Evolutionary conservation across 2,329 filamentous ascomycete genomes (phyloP).

Genomic region (Knoxdaviesia capensis): DNA sequence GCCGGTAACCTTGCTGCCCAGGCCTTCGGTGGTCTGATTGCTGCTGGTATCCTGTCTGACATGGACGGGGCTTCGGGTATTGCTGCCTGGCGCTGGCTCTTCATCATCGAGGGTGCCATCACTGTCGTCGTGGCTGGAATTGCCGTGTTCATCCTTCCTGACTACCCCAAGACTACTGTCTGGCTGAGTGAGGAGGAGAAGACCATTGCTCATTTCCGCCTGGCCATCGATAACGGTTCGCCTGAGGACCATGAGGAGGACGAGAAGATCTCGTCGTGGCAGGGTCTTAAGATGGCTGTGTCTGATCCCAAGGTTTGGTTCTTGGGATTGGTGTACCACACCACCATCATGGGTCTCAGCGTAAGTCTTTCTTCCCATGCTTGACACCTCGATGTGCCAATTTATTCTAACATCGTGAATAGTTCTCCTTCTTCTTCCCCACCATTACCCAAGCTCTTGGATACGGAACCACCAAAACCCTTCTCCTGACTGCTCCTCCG

Average conservation of each 20-base stretch:
- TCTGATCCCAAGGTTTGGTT: slow-evolving; percentile 17
- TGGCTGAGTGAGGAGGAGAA: slow-evolving; percentile 7
- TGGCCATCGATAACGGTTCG: slow-evolving; percentile 3
- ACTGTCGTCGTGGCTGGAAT: slow-evolving; percentile 7
- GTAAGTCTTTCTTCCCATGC: slow-evolving; percentile 1
- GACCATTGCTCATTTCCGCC: slow-evolving; percentile 5
- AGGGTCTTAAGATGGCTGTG: slow-evolving; percentile 11
- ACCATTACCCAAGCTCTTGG: slow-evolving; percentile 11
- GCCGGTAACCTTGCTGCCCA: slow-evolving; percentile 12
- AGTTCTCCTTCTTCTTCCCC: slow-evolving; percentile 9
- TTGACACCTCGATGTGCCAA: not conserved
- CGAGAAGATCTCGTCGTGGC: slow-evolving; percentile 5
- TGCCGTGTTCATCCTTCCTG: slow-evolving; percentile 8
- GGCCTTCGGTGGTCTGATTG: slow-evolving; percentile 16
- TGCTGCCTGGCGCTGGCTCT: slow-evolving; percentile 12
- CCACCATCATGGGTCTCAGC: slow-evolving; percentile 4
- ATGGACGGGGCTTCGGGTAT: slow-evolving; percentile 10
- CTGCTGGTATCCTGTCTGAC: slow-evolving; percentile 12
- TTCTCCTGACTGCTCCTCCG: slow-evolving; percentile 12
- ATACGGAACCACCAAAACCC: slow-evolving; percentile 7
- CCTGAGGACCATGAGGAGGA: slow-evolving; percentile 3
- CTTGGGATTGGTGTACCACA: slow-evolving; percentile 7
- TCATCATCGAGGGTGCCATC: slow-evolving; percentile 10
- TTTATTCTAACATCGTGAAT: slow-evolving; percentile 1
- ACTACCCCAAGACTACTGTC: slow-evolving; percentile 7